Conservation (phyloP, 768 basidiomycete species). For the Vishniacozyma victoriae region DNA sequence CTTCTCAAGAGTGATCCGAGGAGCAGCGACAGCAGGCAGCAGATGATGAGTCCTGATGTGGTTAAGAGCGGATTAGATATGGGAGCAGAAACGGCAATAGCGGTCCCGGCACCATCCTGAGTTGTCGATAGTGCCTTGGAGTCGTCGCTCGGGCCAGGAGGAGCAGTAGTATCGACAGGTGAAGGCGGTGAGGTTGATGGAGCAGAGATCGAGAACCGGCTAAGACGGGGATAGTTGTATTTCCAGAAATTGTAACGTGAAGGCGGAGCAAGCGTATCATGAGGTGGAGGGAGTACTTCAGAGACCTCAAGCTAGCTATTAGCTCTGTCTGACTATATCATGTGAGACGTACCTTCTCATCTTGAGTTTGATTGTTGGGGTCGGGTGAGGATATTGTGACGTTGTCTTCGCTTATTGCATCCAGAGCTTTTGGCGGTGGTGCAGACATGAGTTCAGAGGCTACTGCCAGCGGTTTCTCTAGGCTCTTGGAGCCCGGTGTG, state of each 20-base stretch:
- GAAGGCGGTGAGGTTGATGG: slow-evolving; percentile 8
- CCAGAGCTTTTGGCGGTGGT: too few relatives aligned
- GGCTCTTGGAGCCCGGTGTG: slow-evolving; percentile 5
- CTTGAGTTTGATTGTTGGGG: slow-evolving; percentile 3
- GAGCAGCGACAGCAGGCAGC: slow-evolving; percentile 80
- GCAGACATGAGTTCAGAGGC: slow-evolving; percentile 16
- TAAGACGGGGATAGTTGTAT: slow-evolving; percentile 12
- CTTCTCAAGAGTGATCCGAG: slow-evolving; percentile 85
- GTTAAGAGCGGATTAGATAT: slow-evolving; percentile 33
- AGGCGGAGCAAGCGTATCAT: neutral
- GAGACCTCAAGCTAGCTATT: neutral
- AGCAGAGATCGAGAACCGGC: slow-evolving; percentile 12
- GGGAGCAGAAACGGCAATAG: neutral
- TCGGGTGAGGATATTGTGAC: neutral
- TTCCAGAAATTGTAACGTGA: slow-evolving; percentile 23
- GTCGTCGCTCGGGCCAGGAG: neutral
- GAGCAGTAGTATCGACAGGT: slow-evolving; percentile 4
- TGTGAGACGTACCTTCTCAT: too few relatives aligned
- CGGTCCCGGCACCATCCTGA: neutral
- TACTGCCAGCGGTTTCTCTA: slow-evolving; percentile 29
- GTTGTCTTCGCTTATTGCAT: neutral
- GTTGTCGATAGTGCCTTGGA: neutral
- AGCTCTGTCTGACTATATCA: too few relatives aligned
- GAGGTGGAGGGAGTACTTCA: slow-evolving; percentile 1
- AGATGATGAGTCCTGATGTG: slow-evolving; percentile 60